phyloP scores from a whole-genome alignment of 2,329 filamentous ascomycete species.

The Cladosporium sp. region DNA sequence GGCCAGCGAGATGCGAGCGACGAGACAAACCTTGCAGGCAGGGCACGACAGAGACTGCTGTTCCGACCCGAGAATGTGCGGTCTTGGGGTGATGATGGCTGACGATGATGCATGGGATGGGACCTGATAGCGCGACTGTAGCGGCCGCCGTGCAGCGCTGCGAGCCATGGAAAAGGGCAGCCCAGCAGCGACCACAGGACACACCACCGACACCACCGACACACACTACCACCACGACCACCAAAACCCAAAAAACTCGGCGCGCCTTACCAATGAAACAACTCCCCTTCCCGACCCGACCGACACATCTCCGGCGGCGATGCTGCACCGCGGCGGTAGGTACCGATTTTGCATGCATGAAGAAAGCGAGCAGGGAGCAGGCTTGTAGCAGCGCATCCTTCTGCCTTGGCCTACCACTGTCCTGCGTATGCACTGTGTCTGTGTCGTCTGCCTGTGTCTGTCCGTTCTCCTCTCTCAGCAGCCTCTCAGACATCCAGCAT shows the following conservation, averaged over 20 bases:
- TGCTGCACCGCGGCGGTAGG: neutral
- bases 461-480: neutral
- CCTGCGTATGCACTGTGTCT: neutral
- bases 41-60: neutral
- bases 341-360: constrained; percentile 4
- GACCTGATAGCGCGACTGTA: neutral
- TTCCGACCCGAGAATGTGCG: neutral
- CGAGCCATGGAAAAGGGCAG: neutral
- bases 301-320: constrained; percentile 1
- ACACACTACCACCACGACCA: neutral
- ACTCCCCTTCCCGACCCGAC: neutral
- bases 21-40: neutral
- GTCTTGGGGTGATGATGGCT: neutral
- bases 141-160: constrained; percentile 6
- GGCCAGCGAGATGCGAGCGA: neutral
- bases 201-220: neutral
- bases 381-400: neutral
- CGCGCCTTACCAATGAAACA: neutral
- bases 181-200: neutral
- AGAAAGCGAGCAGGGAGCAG: neutral
- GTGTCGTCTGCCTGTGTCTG: neutral
- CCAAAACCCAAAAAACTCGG: neutral
- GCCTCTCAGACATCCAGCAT: neutral
- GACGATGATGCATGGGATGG: neutral
- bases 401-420: neutral